Evolutionary conservation across 805 yeast species (phyloP), one percentile per base, ranked within the genome.

Genomic region (Saccharomycopsis schoenii): DNA sequence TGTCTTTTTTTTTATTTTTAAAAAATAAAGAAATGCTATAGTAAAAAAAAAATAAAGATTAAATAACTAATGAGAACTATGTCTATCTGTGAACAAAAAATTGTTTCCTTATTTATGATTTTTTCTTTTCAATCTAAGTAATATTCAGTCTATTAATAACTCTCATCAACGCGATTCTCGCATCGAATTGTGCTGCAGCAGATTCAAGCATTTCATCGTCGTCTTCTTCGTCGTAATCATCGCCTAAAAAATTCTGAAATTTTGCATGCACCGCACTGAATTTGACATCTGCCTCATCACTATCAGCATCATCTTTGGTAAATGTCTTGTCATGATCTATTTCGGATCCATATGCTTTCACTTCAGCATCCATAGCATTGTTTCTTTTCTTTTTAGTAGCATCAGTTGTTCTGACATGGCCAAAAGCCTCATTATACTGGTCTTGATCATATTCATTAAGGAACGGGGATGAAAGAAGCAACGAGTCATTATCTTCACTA

Each of bases 81-180:
- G 29, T 36, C 21, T 39, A 36, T 41, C 47, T 39, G 19, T 34
- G 39, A 29, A 6, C 34, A 29, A 29, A 29, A 57, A 42, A 36
- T 57, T 42, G 36, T 19, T 24, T 34, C 37, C n/a, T 12, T 11
- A 11, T 37, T 5, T 3, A 37, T 36, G 19, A 37, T 21, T 39
- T 43, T 4, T 24, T 39, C 21, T 36, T 12, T 5, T 21, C 6
- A 37, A 47, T 6, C 37, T 11, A 36, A 12, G 9, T 15, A n/a
- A 52, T 42, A 52, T 25, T 58, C 29, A 40, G 41, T 55, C 55
- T 58, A 42, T 42, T 39, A 25, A 61, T 50, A 15, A 57, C 59
- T 42, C 54, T 58, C 62, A 60, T 60, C 17, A 62, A 51, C 11
- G 65, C 65, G 8, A 52, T 57, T 34, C 65, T 39, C 14, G 65